phyloP scores from a whole-genome alignment of 2,329 filamentous ascomycete species.

The Harringtonia lauricola region DNA sequence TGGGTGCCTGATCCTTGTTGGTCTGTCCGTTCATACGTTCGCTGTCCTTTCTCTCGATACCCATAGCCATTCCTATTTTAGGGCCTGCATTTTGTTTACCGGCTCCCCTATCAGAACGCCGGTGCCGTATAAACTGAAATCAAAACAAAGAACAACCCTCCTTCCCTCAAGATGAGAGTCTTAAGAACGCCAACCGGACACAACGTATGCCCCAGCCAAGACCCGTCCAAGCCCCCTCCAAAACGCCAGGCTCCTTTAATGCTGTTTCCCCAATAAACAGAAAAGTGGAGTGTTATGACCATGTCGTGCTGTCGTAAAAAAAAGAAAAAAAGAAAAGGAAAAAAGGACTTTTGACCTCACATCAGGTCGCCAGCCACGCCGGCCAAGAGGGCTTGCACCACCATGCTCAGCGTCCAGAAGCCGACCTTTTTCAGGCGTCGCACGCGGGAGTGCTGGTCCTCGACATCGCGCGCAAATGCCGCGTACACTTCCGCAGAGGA shows the following conservation, averaged over 20 bases:
- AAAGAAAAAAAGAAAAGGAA: not conserved
- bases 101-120: no score
- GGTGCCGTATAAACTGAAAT: no score
- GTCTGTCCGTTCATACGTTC: no score
- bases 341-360: slow-evolving; percentile 7
- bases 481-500: slow-evolving; percentile 87
- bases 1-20: no score
- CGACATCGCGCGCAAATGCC: slow-evolving; percentile 84
- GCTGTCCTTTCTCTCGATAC: no score
- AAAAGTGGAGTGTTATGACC: not conserved
- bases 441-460: slow-evolving; percentile 76
- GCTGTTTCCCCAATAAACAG: not conserved
- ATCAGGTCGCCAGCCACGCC: slow-evolving; percentile 79
- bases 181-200: no score
- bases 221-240: no score
- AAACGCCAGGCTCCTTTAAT: not conserved
- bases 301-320: not conserved
- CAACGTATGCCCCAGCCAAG: no score
- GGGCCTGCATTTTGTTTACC: no score
- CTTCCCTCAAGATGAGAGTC: no score
- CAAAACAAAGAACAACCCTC: no score
- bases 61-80: no score
- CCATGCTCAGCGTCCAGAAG: slow-evolving; percentile 87
- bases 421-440: slow-evolving; percentile 85
- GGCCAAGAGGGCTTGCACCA: slow-evolving; percentile 87